Conservation (phyloP, 208 protist genomes). For the Trypanosoma cruzi region DNA sequence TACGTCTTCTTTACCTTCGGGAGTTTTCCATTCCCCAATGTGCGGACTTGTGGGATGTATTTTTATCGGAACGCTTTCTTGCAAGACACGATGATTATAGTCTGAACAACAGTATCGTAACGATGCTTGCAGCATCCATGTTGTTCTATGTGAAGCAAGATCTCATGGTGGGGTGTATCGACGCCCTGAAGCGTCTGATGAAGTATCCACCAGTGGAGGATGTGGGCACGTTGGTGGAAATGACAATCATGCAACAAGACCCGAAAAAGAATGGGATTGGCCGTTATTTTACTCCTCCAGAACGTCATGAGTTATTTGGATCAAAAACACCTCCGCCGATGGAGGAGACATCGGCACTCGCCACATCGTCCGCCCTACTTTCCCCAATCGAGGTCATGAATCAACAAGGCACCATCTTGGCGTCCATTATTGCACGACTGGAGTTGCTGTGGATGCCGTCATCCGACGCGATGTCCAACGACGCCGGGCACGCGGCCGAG, state of each 20-base stretch:
- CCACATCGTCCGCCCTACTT: background rate
- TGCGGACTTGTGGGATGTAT: conserved; percentile 71
- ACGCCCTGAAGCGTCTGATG: conserved; percentile 71
- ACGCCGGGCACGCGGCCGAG: conserved; percentile 17
- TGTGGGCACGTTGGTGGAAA: conserved; percentile 37
- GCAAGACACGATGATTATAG: conserved; percentile 21
- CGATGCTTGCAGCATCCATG: conserved; percentile 66
- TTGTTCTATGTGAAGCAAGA: conserved; percentile 44
- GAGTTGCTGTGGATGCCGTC: conserved; percentile 48
- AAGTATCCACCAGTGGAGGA: conserved; percentile 78
- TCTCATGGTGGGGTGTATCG: conserved; percentile 38
- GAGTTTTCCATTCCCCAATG: conserved; percentile 77
- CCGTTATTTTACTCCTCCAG: conserved; percentile 14
- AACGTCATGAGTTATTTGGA: background rate
- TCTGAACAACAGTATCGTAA: conserved; percentile 45
- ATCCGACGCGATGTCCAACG: background rate
- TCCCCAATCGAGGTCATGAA: conserved; percentile 30
- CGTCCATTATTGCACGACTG: conserved; percentile 35
- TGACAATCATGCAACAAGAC: conserved; percentile 15
- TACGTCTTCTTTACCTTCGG: conserved; percentile 87
- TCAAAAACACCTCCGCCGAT: background rate
- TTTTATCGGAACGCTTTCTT: conserved; percentile 72
- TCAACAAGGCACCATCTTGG: conserved; percentile 38
- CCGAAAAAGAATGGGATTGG: conserved; percentile 5
- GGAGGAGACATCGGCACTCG: background rate